These are phyloP conservation scores for Cercospora nicotianae DNA, from an alignment of 2,329 filamentous ascomycete genomes.

Conservation along the genomic window DNA sequence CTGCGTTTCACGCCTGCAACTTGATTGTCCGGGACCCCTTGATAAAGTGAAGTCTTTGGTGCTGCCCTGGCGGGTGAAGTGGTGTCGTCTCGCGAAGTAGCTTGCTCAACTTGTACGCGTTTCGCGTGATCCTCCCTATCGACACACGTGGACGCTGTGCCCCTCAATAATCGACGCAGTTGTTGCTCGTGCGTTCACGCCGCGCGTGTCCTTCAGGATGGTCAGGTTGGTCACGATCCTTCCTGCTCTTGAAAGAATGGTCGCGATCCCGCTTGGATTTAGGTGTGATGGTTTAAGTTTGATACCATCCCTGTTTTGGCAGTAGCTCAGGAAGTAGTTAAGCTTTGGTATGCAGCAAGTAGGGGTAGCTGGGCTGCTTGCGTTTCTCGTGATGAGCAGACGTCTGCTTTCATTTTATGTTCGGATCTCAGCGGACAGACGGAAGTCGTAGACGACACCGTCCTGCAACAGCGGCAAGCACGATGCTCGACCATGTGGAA, in stretches of 20 bases:
- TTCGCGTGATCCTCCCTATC: not conserved
- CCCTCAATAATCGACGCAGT: not conserved
- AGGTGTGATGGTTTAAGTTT: slow-evolving; percentile 3
- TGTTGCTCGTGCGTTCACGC: not conserved
- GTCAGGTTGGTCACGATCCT: not conserved
- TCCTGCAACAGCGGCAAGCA: not conserved
- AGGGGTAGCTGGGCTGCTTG: slow-evolving; percentile 6
- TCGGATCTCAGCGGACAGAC: not conserved
- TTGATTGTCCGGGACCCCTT: not conserved
- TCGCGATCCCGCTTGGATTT: slow-evolving; percentile 1
- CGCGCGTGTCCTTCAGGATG: not conserved
- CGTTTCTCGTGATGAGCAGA: not conserved
- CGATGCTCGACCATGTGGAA: slow-evolving; percentile 3
- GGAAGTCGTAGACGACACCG: not conserved
- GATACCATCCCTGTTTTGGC: not conserved
- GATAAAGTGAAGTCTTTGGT: not conserved
- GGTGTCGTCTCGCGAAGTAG: not conserved
- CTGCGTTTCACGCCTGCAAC: not conserved
- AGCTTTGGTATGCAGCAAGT: slow-evolving; percentile 7
- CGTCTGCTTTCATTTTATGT: not conserved
- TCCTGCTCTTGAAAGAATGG: not conserved
- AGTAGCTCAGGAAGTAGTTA: not conserved
- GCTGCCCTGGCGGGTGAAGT: not conserved
- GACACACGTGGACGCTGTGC: not conserved
- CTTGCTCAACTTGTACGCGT: not conserved